Percentiles rank a stretch among this genome's conserved stretches.
These are phyloP conservation scores for Encephalitozoon romaleae DNA, from an alignment of 371 early-diverging fungal genomes.

Conservation along the genomic window DNA sequence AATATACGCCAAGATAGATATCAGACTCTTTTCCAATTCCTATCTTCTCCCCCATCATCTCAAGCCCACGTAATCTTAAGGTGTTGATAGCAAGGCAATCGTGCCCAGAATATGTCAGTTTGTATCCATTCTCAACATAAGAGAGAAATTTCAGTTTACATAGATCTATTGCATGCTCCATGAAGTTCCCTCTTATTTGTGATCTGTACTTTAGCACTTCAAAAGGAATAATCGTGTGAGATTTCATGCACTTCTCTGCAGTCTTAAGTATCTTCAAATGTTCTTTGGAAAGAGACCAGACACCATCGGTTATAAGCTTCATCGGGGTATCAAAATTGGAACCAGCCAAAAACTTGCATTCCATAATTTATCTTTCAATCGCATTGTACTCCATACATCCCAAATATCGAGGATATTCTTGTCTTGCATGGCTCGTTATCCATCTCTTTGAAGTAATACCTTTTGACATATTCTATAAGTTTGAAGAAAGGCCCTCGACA, in stretches of 20 bases:
- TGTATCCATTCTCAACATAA: slow-evolving; percentile 66
- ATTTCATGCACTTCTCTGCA: slow-evolving; percentile 44
- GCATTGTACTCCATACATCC: neutral
- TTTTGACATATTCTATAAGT: slow-evolving; percentile 15
- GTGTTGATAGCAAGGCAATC: slow-evolving; percentile 93
- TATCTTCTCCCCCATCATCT: slow-evolving; percentile 90
- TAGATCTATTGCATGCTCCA: slow-evolving; percentile 45
- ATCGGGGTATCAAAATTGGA: slow-evolving; percentile 1
- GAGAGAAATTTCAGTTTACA: slow-evolving; percentile 49
- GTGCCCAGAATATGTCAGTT: slow-evolving; percentile 92
- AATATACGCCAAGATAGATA: slow-evolving; percentile 48
- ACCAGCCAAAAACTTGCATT: neutral
- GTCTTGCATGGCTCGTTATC: neutral
- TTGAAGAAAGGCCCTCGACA: neutral
- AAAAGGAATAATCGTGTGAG: slow-evolving; percentile 27
- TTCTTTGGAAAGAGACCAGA: slow-evolving; percentile 45
- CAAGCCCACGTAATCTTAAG: slow-evolving; percentile 73
- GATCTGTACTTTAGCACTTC: slow-evolving; percentile 42
- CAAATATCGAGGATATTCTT: neutral
- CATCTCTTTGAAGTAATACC: neutral
- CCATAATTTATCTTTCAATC: too few relatives aligned
- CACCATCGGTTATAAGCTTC: slow-evolving; percentile 50
- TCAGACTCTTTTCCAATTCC: slow-evolving; percentile 97
- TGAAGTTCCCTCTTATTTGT: slow-evolving; percentile 38
- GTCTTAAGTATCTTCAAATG: slow-evolving; percentile 54